A percentile compares a stretch with the other conserved stretches of the same genome.
These are phyloP conservation scores for Boletus rufocinnamomeus DNA, from an alignment of 768 basidiomycete species.

Conservation along the genomic window DNA sequence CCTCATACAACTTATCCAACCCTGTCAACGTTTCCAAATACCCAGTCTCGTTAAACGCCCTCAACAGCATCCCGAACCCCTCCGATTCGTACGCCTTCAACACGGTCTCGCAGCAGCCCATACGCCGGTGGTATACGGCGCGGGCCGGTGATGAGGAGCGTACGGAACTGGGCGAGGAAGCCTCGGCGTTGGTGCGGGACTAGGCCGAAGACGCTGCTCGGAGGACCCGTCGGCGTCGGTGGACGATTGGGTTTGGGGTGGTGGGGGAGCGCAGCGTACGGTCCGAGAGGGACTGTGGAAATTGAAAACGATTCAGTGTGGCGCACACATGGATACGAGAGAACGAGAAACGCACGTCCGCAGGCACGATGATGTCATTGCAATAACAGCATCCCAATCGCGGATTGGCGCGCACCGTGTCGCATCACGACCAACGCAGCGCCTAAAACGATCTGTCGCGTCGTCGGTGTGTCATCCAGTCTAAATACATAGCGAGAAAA, in stretches of 20 bases:
- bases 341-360: constrained; percentile 62
- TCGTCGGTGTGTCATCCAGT: background rate
- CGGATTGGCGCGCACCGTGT: constrained; percentile 64
- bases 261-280: constrained; percentile 86
- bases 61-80: no score
- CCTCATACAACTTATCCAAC: no score
- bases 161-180: constrained; percentile 84
- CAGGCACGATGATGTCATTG: constrained; percentile 95
- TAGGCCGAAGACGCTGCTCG: constrained; percentile 66
- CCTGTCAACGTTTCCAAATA: no score
- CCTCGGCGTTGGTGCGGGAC: constrained; percentile 96
- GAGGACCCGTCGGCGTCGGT: constrained; percentile 14
- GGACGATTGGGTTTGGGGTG: constrained; percentile 37
- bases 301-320: background rate
- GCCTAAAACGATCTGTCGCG: constrained; percentile 80
- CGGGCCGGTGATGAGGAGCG: constrained; percentile 83
- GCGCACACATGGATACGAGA: no score
- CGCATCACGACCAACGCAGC: constrained; percentile 97
- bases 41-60: no score
- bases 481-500: background rate
- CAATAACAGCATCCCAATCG: constrained; percentile 95
- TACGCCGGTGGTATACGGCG: constrained; percentile 83
- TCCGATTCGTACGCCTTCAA: constrained; percentile 77
- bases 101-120: constrained; percentile 86
- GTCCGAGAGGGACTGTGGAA: constrained; percentile 66